Conservation (phyloP, 371 early-diverging fungal genomes). For the Synchytrium microbalum region DNA sequence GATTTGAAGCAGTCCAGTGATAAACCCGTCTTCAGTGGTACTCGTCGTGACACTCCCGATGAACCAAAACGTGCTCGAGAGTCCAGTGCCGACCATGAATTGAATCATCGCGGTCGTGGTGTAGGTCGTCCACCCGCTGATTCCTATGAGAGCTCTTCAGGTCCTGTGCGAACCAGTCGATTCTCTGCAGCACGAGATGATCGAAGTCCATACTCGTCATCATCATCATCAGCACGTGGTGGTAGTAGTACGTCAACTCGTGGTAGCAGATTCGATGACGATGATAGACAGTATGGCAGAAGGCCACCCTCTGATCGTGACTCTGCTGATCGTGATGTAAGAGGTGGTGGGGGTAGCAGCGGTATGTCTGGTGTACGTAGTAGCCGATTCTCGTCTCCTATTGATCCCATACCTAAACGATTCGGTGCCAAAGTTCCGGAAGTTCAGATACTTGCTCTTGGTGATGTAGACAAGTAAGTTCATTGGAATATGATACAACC, state of each 20-base stretch:
- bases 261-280: not conserved
- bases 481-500: too few relatives aligned
- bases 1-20: not conserved
- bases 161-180: not conserved
- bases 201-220: not conserved
- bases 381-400: not conserved
- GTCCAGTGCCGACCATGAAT: not conserved
- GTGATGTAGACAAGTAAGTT: conserved; percentile 25
- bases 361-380: conserved; percentile 3
- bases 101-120: not conserved
- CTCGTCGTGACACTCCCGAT: not conserved
- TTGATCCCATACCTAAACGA: conserved; percentile 26
- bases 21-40: not conserved
- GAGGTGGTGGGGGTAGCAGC: conserved; percentile 10
- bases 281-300: not conserved
- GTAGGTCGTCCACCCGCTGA: not conserved
- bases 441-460: conserved; percentile 31
- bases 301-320: conserved; percentile 12
- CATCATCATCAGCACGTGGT: not conserved
- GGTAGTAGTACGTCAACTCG: not conserved
- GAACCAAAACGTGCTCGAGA: not conserved
- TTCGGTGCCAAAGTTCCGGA: conserved; percentile 31
- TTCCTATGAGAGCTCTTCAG: not conserved
- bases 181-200: not conserved
- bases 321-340: conserved; percentile 11